Evolutionary conservation across 2,329 filamentous ascomycete genomes (phyloP), one percentile per base, ranked within the genome.

Genomic region (Domatiomyces catenatus): DNA sequence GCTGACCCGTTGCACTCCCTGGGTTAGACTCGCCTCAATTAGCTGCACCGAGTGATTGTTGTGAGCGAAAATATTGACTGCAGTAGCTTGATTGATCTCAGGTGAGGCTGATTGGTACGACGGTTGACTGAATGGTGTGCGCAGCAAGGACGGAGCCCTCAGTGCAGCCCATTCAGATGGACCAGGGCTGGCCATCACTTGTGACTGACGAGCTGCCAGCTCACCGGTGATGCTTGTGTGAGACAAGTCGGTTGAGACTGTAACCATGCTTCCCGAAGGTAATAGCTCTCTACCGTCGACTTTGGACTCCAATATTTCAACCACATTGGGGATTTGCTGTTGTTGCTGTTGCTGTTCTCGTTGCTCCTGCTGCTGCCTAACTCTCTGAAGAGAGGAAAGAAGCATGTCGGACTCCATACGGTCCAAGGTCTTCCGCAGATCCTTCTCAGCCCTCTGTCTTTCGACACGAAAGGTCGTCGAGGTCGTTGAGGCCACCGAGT

Each of bases 21-120:
- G 50, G 22, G 63, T 61, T 15, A 55, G 48, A 46, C 62, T 56
- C 50, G 77, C 73, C 57, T 82, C 75, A n/a, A 83, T 75, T n/a
- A 82, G 64, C n/a, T 81, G 66, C 4, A 82, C 64, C 5, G 77
- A 81, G 44, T 76, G 67, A 56, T 82, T 83, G 62, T 79, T 78
- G 63, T 82, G 79, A 2, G 78, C 73, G 54, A 75, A 81, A 32
- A 81, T 72, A 52, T 70, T 75, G 12, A 83, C 70, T 8, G 76
- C 76, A 43, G 70, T 78, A 8, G 79, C 79, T 61, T 82, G 77
- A 52, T 71, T 75, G 48, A 82, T 71, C 62, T 83, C 79, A 0
- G 73, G 74, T 0, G 74, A 76, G 57, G 56, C 74, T 55, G 64
- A 72, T 26, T 67, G 65, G 42, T 57, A 66, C 51, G 63, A 77